These are phyloP conservation scores for Leishmania martiniquensis DNA, from an alignment of 208 protist genomes.

Conservation along the genomic window DNA sequence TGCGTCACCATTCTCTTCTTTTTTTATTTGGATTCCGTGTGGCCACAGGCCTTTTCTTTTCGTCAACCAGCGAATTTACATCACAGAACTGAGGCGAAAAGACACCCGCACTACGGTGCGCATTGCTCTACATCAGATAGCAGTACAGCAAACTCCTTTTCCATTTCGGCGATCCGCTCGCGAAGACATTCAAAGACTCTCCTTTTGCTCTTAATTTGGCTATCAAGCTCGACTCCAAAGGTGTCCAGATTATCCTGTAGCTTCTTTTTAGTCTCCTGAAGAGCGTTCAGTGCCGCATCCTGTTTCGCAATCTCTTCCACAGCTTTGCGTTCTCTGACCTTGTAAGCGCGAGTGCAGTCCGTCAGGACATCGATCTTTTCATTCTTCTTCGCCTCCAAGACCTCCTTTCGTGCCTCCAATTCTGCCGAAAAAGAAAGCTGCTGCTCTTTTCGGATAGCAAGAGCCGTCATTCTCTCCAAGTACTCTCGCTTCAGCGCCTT, in stretches of 20 bases:
- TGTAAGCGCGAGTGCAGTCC: constrained; percentile 87
- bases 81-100: neutral
- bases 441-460: constrained; percentile 39
- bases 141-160: constrained; percentile 82
- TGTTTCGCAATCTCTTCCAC: constrained; percentile 62
- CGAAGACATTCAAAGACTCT: constrained; percentile 59
- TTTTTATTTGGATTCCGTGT: neutral
- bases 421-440: constrained; percentile 39
- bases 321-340: constrained; percentile 67
- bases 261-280: constrained; percentile 69
- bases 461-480: constrained; percentile 47
- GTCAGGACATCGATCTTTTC: constrained; percentile 85
- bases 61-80: constrained; percentile 16
- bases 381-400: constrained; percentile 35
- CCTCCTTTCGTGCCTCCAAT: constrained; percentile 34
- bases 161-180: constrained; percentile 77
- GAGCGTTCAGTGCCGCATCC: constrained; percentile 49
- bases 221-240: constrained; percentile 56
- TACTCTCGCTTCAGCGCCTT: constrained; percentile 69
- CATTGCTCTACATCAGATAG: constrained; percentile 66
- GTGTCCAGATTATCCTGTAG: constrained; percentile 57
- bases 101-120: constrained; percentile 11
- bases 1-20: neutral
- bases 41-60: neutral
- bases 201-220: constrained; percentile 62